A percentile compares a stretch with the other conserved stretches of the same genome.
These are phyloP conservation scores for Dryas alaskensis DNA, from an alignment of 306 rosid genomes.

Conservation along the genomic window DNA sequence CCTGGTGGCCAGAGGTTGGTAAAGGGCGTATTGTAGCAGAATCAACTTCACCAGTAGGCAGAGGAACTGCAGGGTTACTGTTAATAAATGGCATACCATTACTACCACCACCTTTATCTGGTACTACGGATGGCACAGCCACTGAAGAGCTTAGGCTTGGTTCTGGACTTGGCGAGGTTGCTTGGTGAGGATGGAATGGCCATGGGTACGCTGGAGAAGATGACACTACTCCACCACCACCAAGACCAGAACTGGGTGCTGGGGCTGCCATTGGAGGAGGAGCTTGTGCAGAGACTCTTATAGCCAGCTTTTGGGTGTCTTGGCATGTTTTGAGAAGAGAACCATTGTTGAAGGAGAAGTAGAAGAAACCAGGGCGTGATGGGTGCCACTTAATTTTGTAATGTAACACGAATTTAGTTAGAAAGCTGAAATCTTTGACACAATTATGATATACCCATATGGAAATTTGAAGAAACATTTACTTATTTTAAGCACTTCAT, in stretches of 20 bases:
- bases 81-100: constrained; percentile 75
- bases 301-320: constrained; percentile 67
- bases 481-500: background rate
- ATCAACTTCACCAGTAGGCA: constrained; percentile 94
- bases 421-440: constrained; percentile 4
- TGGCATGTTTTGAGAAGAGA: constrained; percentile 49
- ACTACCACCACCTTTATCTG: constrained; percentile 44
- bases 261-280: constrained; percentile 40
- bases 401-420: background rate
- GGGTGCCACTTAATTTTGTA: constrained; percentile 75
- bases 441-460: background rate
- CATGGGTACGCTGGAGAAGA: constrained; percentile 67
- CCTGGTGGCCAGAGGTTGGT: constrained; percentile 54
- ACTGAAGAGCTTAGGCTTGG: constrained; percentile 46
- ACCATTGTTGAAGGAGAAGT: constrained; percentile 75
- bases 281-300: constrained; percentile 39
- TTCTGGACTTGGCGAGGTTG: constrained; percentile 43
- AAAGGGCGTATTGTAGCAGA: constrained; percentile 86
- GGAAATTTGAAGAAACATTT: background rate
- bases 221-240: constrained; percentile 51
- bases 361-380: constrained; percentile 80
- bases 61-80: constrained; percentile 96
- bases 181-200: constrained; percentile 79
- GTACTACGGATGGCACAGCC: constrained; percentile 52
- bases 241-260: constrained; percentile 51